Base-by-base conservation (phyloP, 2,329 filamentous ascomycete species). In the Neofusicoccum umdonicola region DNA sequence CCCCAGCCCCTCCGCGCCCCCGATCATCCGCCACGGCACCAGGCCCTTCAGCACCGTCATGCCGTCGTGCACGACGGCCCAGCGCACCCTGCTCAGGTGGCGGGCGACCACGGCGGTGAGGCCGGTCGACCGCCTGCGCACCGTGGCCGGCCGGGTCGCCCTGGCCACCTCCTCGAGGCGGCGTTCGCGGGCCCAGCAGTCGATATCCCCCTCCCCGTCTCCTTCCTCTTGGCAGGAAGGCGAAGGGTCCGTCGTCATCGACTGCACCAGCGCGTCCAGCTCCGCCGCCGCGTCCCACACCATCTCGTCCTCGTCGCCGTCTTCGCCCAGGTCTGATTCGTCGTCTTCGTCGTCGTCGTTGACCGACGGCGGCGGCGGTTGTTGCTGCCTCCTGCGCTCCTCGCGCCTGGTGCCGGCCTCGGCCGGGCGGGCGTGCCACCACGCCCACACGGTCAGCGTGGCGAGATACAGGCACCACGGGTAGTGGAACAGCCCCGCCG, bases 381-480 rank as follows among this genome's bases (percentile, higher is more conserved):
- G 4, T 12, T 17, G 35, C n/a, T 19, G 19, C 19, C 19, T 19
- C 19, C 19, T 19, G 19, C 19, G 19, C 19, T 19, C 19, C 19
- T 19, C 19, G 19, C 19, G 19, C 19, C 19, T 19, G 19, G 19
- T 19, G 2, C 19, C 19, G 19, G 19, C 19, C 19, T 19, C 19
- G 19, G 19, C 19, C 19, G 19, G 19, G 19, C 19, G 19, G 19
- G 76, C 76, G 57, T 84, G 82, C 69, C 87, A 84, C 62, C 85
- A 86, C 0, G 82, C 81, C 85, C 86, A 88, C 37, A 83, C 81
- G 0, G 84, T 83, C 45, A 88, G 69, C 0, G 85, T 86, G 0
- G 84, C 84, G 1, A 89, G 75, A 68, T 88, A 88, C 12, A 88
- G 70, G 66, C 84, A 85, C 87, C 86, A 88, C 0, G 85, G 84